Evolutionary conservation across 192 early-diverging fungal genomes (phyloP).

Genomic region (Coemansia sp.): DNA sequence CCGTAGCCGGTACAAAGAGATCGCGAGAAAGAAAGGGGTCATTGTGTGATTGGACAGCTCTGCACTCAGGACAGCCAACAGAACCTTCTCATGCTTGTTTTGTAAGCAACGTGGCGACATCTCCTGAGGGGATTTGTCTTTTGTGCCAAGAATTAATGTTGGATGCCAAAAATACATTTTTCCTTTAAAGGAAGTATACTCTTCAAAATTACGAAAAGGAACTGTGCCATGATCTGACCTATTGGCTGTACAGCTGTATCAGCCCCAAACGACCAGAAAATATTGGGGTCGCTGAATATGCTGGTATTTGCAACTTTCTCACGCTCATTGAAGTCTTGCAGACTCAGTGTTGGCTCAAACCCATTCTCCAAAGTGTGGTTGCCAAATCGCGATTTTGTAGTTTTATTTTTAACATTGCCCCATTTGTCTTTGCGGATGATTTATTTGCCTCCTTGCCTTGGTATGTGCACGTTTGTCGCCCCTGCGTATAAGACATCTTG

Average conservation of each 20-base stretch:
- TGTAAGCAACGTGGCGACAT: neutral
- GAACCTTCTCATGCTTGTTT: neutral
- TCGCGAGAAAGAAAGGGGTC: neutral
- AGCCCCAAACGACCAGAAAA: neutral
- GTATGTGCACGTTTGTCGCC: too few species aligned
- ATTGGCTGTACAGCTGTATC: neutral
- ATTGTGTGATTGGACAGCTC: too few species aligned
- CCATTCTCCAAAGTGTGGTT: too few species aligned
- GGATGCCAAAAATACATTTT: neutral
- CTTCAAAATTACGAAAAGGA: neutral
- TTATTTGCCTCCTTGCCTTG: neutral
- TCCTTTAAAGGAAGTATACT: neutral
- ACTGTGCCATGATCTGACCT: neutral
- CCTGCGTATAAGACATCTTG: too few species aligned
- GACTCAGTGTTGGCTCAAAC: neutral
- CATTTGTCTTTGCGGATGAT: neutral
- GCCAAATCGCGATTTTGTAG: neutral
- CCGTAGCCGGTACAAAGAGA: neutral
- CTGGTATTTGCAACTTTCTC: conserved; percentile 16
- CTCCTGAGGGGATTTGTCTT: neutral
- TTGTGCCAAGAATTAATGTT: too few species aligned
- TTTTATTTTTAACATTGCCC: too few species aligned
- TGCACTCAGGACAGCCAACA: neutral
- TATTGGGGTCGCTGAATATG: neutral
- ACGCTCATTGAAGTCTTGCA: neutral